Evolutionary conservation across 768 basidiomycete species (phyloP).

Genomic region (Leccinum boreale): DNA sequence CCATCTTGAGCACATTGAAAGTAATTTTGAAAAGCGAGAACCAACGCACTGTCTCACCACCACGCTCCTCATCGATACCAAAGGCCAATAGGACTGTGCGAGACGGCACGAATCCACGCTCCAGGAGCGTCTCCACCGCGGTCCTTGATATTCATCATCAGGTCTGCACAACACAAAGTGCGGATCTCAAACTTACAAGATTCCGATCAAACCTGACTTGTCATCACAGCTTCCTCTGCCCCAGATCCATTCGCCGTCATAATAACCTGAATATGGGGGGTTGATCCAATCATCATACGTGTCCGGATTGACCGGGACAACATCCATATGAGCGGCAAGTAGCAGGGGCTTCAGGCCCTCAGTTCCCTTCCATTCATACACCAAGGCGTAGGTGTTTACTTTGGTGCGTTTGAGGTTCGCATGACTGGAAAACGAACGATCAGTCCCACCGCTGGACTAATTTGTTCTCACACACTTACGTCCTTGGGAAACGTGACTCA

Average conservation of each 20-base stretch:
- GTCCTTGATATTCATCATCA: neutral
- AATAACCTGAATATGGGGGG: too few relatives aligned
- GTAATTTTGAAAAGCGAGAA: neutral
- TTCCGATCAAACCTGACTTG: constrained; percentile 27
- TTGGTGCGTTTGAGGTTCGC: constrained; percentile 42
- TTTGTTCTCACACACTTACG: constrained; percentile 34
- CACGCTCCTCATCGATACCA: constrained; percentile 46
- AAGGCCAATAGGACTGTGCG: constrained; percentile 34
- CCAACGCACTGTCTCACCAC: constrained; percentile 27
- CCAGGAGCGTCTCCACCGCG: constrained; percentile 13
- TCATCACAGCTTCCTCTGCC: too few relatives aligned
- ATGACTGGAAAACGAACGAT: constrained; percentile 35
- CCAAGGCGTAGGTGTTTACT: too few relatives aligned
- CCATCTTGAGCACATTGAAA: too few relatives aligned
- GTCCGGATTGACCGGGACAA: too few relatives aligned
- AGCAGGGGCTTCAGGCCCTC: too few relatives aligned
- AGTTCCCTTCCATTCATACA: too few relatives aligned
- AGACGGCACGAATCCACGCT: constrained; percentile 27
- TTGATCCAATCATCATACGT: constrained; percentile 34
- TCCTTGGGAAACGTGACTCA: constrained; percentile 54
- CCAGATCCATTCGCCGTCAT: too few relatives aligned
- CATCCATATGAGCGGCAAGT: too few relatives aligned
- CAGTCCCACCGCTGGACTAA: neutral
- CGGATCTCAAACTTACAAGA: constrained; percentile 25
- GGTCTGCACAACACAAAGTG: neutral